A percentile compares a stretch with the other conserved stretches of the same genome.
These are phyloP conservation scores for Paramecium pentaurelia DNA, from an alignment of 73 alveolate species.

Conservation along the genomic window DNA sequence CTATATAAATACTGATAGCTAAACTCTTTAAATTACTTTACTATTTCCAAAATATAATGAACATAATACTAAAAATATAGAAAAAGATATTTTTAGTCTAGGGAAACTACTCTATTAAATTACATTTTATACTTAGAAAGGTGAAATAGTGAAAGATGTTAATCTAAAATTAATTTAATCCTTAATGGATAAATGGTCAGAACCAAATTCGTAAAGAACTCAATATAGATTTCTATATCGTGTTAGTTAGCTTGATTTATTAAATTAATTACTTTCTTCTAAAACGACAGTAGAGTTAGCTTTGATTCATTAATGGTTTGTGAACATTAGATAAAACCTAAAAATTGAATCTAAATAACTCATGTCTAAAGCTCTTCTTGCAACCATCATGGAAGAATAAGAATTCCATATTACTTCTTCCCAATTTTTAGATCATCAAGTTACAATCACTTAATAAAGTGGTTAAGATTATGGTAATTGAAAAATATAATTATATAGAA, in stretches of 20 bases:
- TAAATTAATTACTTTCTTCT: not conserved
- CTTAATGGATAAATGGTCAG: not conserved
- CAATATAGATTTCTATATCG: not conserved
- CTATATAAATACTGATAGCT: not conserved
- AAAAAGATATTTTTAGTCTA: not conserved
- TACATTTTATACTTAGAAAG: not conserved
- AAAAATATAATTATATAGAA: not conserved
- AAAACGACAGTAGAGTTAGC: not conserved
- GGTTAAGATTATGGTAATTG: not conserved
- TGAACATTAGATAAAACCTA: not conserved
- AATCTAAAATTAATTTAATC: not conserved
- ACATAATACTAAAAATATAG: not conserved
- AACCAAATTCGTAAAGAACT: not conserved
- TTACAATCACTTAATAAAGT: not conserved
- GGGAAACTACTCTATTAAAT: not conserved
- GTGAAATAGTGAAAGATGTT: not conserved
- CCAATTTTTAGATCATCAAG: not conserved
- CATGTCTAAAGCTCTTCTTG: not conserved
- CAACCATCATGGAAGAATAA: not conserved
- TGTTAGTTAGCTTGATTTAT: slow-evolving; percentile 4
- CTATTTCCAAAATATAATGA: not conserved
- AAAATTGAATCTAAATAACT: not conserved
- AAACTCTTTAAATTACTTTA: not conserved
- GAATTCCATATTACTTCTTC: not conserved
- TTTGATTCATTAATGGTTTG: slow-evolving; percentile 25